Percentiles rank a stretch among this genome's conserved stretches.
These are phyloP conservation scores for Aaosphaeria pasadenensis DNA, from an alignment of 2,329 filamentous ascomycete genomes.

Conservation along the genomic window DNA sequence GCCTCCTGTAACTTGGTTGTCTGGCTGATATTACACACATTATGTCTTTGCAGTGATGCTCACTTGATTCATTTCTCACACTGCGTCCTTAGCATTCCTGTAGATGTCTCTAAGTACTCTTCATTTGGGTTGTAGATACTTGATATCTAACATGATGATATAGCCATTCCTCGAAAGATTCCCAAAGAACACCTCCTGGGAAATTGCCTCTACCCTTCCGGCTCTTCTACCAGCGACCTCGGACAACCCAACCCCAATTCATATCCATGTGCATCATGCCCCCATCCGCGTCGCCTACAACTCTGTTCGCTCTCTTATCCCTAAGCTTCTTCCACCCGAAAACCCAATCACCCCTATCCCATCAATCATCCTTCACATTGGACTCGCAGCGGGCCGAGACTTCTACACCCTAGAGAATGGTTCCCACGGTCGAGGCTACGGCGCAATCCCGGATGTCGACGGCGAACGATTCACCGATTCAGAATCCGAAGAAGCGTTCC, in stretches of 20 bases:
- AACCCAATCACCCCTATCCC: conserved; percentile 16
- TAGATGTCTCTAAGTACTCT: neutral
- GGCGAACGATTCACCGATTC: conserved; percentile 21
- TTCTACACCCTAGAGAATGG: conserved; percentile 36
- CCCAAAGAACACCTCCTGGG: conserved; percentile 37
- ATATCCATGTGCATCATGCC: conserved; percentile 31
- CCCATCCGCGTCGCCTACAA: conserved; percentile 36
- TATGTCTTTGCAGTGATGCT: too few species aligned
- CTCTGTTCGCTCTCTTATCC: conserved; percentile 21
- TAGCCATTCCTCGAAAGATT: conserved; percentile 32
- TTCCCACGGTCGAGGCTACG: conserved; percentile 27
- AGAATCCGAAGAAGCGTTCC: conserved; percentile 14
- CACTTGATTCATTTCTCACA: too few species aligned
- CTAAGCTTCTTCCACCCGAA: conserved; percentile 22
- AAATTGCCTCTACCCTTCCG: conserved; percentile 35
- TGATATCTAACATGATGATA: conserved; percentile 6
- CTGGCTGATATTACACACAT: too few species aligned
- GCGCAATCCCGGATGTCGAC: conserved; percentile 31
- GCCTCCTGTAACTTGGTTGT: too few species aligned
- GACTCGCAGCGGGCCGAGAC: conserved; percentile 32
- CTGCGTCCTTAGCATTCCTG: too few species aligned
- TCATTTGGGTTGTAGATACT: conserved; percentile 1
- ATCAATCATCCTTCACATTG: conserved; percentile 37
- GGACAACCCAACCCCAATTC: conserved; percentile 26
- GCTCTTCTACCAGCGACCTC: conserved; percentile 26